Evolutionary conservation across 2,329 filamentous ascomycete species (phyloP).

Genomic region (Calonectria honghensis): DNA sequence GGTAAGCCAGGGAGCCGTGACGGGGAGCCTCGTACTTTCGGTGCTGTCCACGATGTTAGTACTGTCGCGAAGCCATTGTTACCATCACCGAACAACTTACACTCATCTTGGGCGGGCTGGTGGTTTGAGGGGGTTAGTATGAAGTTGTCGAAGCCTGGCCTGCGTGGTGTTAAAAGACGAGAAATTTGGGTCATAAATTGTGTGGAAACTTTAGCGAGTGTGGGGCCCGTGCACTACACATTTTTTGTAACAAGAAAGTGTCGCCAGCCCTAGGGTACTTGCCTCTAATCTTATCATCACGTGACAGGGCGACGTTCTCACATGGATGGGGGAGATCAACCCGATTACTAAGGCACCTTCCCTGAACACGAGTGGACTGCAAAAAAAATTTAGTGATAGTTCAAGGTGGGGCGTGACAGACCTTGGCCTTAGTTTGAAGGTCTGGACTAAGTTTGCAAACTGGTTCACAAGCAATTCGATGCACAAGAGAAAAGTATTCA

Average conservation of each 20-base stretch:
- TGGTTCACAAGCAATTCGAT: background rate
- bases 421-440: background rate
- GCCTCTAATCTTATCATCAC: conserved; percentile 12
- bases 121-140: conserved; percentile 63
- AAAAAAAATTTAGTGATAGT: background rate
- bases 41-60: conserved; percentile 62
- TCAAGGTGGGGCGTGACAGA: background rate
- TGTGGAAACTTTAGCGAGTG: conserved; percentile 60
- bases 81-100: conserved; percentile 58
- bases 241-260: conserved; percentile 3
- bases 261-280: conserved; percentile 33
- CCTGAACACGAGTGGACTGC: background rate
- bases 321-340: too few species aligned
- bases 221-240: conserved; percentile 52
- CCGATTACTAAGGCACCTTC: background rate
- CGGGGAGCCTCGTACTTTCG: conserved; percentile 88
- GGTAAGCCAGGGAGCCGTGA: conserved; percentile 93
- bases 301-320: background rate
- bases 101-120: conserved; percentile 65
- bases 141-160: conserved; percentile 59
- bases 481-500: background rate
- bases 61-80: conserved; percentile 50
- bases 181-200: conserved; percentile 60
- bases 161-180: conserved; percentile 55
- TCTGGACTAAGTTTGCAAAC: background rate